Base-by-base conservation (phyloP, 2,329 filamentous ascomycete species). In the Colletotrichum noveboracense region DNA sequence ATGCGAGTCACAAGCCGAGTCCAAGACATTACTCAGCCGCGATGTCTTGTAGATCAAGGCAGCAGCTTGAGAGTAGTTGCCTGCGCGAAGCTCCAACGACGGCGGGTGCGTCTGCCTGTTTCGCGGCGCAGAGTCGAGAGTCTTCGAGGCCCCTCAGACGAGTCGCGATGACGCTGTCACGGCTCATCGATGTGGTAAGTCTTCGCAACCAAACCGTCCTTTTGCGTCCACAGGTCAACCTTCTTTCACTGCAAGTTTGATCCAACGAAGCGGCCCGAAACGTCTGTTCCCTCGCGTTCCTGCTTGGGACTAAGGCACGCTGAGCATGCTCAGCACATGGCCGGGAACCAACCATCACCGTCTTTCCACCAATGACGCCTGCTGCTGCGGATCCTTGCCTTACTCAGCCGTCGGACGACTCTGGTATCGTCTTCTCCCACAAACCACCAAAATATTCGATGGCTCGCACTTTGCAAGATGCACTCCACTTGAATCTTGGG, bases 321-420 rank as follows among this genome's bases (percentile, higher is more conserved):
- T 26, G 34, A 52, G n/a, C 73, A 68, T 65, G 64, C 43, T 48
- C 58, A 60, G 64, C 70, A 73, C 73, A 75, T 69, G 70, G 70
- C 43, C 30, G 32, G 18, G 71, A 34, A 48, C 64, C 32, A 64
- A 64, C 65, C 21, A 36, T 64, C 16, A 18, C 28, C n/a, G n/a
- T 16, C n/a, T 69, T 66, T 75, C 73, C 70, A 69, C 73, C 70
- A 75, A 75, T 75, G 70, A 28, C 64, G 48, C 69, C 38, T 34
- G 8, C 52, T 28, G 21, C 24, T 61, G 61, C 26, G 21, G 10
- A 28, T 26, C 55, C n/a, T 24, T 55, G 30, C 56, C 28, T 67
- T 75, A 26, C 38, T 67, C 67, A 73, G 64, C 73, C 70, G 21
- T 28, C 24, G 55, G 55, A 55, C 55, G 14, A 38, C n/a, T 36